Conservation (phyloP, 805 yeast species). For the Saccharomycopsis microspora region DNA sequence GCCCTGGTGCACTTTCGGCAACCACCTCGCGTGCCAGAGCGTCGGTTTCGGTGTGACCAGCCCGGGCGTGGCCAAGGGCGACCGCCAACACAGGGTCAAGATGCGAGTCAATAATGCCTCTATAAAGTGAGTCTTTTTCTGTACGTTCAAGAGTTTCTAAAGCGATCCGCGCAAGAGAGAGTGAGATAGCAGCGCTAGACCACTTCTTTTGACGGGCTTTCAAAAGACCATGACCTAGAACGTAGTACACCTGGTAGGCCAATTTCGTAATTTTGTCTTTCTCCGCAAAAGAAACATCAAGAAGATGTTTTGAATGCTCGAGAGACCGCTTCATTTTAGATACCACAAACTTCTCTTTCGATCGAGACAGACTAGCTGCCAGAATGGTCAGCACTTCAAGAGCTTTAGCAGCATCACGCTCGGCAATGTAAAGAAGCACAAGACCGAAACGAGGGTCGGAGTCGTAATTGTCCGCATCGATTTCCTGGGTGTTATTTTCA, state of each 20-base stretch:
- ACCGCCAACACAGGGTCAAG: constrained; percentile 59
- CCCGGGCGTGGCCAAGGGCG: constrained; percentile 33
- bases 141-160: constrained; percentile 38
- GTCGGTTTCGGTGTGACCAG: constrained; percentile 13
- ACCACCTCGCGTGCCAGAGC: constrained; percentile 32
- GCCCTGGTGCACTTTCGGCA: constrained; percentile 22
- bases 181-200: constrained; percentile 37
- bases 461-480: constrained; percentile 38
- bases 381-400: constrained; percentile 46
- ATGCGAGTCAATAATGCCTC: constrained; percentile 43
- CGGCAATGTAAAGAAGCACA: constrained; percentile 56
- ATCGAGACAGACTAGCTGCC: constrained; percentile 39
- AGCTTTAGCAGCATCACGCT: constrained; percentile 64
- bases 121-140: constrained; percentile 25
- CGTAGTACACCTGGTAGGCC: constrained; percentile 27
- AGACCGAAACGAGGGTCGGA: constrained; percentile 42
- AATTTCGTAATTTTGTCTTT: constrained; percentile 1
- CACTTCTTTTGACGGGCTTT: constrained; percentile 46
- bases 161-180: constrained; percentile 50
- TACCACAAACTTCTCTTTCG: constrained; percentile 37
- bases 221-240: constrained; percentile 42
- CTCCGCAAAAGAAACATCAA: constrained; percentile 9
- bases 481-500: constrained; percentile 34
- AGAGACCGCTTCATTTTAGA: constrained; percentile 62
- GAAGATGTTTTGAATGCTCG: constrained; percentile 31